Percentiles rank a stretch among this genome's conserved stretches.
phyloP scores from a whole-genome alignment of 768 basidiomycete species.

The Hygrocybe coccinea region DNA sequence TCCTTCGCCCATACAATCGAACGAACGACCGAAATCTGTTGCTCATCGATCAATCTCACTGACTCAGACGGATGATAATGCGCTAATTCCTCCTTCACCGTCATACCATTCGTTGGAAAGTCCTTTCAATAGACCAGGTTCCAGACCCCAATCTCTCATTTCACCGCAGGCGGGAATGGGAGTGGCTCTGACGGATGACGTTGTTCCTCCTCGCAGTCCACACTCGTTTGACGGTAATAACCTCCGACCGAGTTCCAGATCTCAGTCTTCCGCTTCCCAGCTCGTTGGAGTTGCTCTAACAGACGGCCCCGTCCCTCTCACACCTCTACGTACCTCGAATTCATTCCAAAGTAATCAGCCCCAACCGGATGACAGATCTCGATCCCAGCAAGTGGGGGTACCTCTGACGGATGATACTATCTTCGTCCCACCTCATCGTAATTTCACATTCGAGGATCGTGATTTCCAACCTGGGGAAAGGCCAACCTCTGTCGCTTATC shows the following conservation, averaged over 20 bases:
- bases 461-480: constrained; percentile 5
- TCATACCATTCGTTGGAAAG: constrained; percentile 47
- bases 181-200: neutral
- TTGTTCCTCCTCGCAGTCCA: neutral
- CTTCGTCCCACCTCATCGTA: constrained; percentile 7
- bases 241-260: neutral
- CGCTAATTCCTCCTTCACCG: constrained; percentile 54
- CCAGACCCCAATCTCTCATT: constrained; percentile 40
- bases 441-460: neutral
- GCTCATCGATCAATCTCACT: neutral
- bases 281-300: neutral
- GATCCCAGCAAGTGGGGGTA: neutral
- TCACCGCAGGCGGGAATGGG: neutral
- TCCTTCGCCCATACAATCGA: neutral
- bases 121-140: constrained; percentile 26
- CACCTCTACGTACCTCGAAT: constrained; percentile 3
- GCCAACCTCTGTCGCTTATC: neutral
- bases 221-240: neutral
- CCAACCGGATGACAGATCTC: constrained; percentile 5
- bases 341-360: neutral
- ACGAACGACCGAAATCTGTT: neutral
- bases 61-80: constrained; percentile 39
- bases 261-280: constrained; percentile 4
- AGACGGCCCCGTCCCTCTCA: constrained; percentile 1
- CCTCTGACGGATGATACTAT: constrained; percentile 3